Base-by-base conservation (phyloP, 176 grass and related monocot genomes). In the Musa schizocarpa region DNA sequence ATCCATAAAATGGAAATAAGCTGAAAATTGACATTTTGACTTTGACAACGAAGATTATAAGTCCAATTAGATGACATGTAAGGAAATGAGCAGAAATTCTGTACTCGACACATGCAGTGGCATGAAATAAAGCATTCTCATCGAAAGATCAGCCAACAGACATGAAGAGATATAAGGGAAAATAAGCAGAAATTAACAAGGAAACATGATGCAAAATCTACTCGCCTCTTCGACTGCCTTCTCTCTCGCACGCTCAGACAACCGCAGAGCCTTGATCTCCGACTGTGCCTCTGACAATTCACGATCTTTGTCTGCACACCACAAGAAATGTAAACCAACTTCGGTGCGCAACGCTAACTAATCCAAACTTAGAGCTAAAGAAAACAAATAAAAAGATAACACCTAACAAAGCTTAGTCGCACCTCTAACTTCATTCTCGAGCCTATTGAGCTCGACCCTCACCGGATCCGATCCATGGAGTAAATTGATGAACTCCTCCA, bases 401-500 rank as follows among this genome's bases (percentile, higher is more conserved):
- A 81, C 74, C 81, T 22, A 84, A 81, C 12, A 27, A 55, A 58
- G 75, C 81, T 43, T 43, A 88, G 83, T 84, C 86, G 22, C 77
- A 88, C 86, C 86, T 88, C 86, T 76, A 57, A 81, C 86, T 75
- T 98, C 90, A 86, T 93, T 98, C 82, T 98, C 95, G 17, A 98
- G 90, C 63, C 90, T 90, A 68, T 86, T 98, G 27, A 98, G 95
- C 78, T 98, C 95, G 56, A 98, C 86, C 53, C 86, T 76, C 48
- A 98, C 86, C 54, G 95, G 95, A 91, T 98, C 90, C 64, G 95
- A 98, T 55, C 95, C 95, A 49, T 98, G 95, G 20, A 98, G 95
- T 82, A 98, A 84, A 86, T 89, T 98, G 82, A 98, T 93, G 95
- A 98, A 83, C 86, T 98, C 95, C 76, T 98, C 95, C 69, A 87